These are phyloP conservation scores for Hypoxylon sp. DNA, from an alignment of 2,329 filamentous ascomycete genomes.

Conservation along the genomic window DNA sequence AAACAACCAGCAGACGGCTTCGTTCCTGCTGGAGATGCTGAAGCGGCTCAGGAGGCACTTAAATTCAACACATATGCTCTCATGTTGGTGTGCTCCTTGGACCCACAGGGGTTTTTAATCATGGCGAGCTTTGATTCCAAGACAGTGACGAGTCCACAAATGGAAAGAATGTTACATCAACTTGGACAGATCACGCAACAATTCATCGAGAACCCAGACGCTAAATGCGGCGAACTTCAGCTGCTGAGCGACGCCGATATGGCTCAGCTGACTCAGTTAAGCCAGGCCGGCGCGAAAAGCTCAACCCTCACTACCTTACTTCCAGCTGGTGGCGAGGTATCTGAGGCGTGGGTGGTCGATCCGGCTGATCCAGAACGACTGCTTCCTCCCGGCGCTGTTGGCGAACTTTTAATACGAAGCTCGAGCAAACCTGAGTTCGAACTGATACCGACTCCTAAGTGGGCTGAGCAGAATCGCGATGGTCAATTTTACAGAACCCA, in stretches of 20 bases:
- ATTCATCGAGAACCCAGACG: slow-evolving; percentile 60
- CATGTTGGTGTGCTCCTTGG: slow-evolving; percentile 75
- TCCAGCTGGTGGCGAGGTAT: slow-evolving; percentile 46
- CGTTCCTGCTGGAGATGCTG: slow-evolving; percentile 68
- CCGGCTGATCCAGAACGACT: slow-evolving; percentile 55
- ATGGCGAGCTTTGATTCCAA: slow-evolving; percentile 77
- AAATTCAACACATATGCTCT: slow-evolving; percentile 73
- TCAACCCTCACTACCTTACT: slow-evolving; percentile 43
- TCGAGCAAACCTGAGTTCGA: slow-evolving; percentile 49
- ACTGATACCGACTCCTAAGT: slow-evolving; percentile 50
- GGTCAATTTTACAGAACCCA: slow-evolving; percentile 59
- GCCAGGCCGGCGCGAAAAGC: slow-evolving; percentile 45
- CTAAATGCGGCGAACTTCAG: slow-evolving; percentile 55
- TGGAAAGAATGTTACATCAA: slow-evolving; percentile 68
- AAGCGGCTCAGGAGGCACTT: slow-evolving; percentile 72
- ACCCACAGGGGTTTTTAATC: slow-evolving; percentile 68
- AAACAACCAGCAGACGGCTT: slow-evolving; percentile 65
- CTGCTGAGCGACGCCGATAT: slow-evolving; percentile 57
- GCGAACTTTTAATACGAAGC: slow-evolving; percentile 62
- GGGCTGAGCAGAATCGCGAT: slow-evolving; percentile 47
- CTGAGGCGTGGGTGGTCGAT: slow-evolving; percentile 60
- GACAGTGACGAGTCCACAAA: slow-evolving; percentile 66
- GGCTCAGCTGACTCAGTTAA: slow-evolving; percentile 53
- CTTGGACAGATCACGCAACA: slow-evolving; percentile 66
- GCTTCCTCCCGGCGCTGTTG: slow-evolving; percentile 60